A percentile compares a stretch with the other conserved stretches of the same genome.
These are phyloP conservation scores for Aspergillus costaricaensis DNA, from an alignment of 2,329 filamentous ascomycete genomes.

Conservation along the genomic window DNA sequence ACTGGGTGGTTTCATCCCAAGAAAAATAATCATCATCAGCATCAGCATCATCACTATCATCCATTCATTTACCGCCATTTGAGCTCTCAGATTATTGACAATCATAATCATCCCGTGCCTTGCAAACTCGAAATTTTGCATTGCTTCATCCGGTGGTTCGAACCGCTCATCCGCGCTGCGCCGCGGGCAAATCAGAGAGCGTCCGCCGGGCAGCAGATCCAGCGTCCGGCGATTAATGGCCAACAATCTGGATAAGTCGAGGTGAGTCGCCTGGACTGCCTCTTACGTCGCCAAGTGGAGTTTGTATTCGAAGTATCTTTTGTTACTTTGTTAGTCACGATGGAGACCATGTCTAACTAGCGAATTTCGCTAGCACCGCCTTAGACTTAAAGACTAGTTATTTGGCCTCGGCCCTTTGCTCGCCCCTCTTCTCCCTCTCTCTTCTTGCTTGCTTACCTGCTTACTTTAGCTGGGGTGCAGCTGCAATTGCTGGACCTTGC, in stretches of 20 bases:
- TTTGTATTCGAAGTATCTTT: no score
- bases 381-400: no score
- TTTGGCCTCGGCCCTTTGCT: no score
- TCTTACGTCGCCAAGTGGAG: slow-evolving; percentile 5
- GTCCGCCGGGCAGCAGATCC: slow-evolving; percentile 17
- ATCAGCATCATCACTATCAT: not conserved
- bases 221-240: slow-evolving; percentile 16
- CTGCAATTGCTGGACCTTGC: not conserved
- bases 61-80: not conserved
- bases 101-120: not conserved
- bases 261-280: no score
- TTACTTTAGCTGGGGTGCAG: not conserved
- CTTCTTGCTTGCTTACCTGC: not conserved
- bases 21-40: not conserved
- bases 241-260: not conserved
- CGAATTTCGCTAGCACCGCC: no score
- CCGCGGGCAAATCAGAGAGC: slow-evolving; percentile 25
- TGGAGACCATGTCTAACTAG: not conserved
- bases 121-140: not conserved
- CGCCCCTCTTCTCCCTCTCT: not conserved
- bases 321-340: no score
- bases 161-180: slow-evolving; percentile 3
- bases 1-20: no score
- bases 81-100: not conserved
- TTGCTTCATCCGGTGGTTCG: not conserved